Base-by-base conservation (phyloP, 2,329 filamentous ascomycete species). In the Cladophialophora yegresii region DNA sequence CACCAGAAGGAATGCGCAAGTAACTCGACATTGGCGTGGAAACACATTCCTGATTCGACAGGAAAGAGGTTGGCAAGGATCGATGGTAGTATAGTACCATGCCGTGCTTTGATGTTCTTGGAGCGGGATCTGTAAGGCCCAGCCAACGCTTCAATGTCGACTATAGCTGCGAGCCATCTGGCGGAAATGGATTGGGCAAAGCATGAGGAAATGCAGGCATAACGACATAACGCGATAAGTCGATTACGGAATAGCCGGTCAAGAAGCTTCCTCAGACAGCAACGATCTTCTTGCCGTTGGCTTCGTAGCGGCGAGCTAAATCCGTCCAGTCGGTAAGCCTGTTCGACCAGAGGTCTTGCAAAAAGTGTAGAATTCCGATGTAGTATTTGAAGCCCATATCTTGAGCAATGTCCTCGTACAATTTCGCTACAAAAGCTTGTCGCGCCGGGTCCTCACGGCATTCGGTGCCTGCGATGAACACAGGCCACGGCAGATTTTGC, bases 401-500 rank as follows among this genome's bases (percentile, higher is more conserved):
- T 49, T 45, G 49, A 26, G 61, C 63, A 43, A 64, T 68, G 43
- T 64, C 33, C 40, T 58, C 55, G 45, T 66, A 68, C 66, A 64
- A 33, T 33, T 30, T 60, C 51, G 58, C 63, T 59, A 66, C 54
- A 47, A 68, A 68, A 8, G 12, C 23, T 54, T 66, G 47, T 23
- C 63, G 54, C n/a, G 61, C 59, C 9, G 12, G 57, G 43, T 66
- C 26, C 2, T 62, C 68, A 22, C 58, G 58, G 22, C 71, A 68
- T 62, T 73, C 72, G 1, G 72, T 71, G 32, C 72, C 72, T 1
- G 71, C 71, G 30, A 73, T 69, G 9, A 73, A 72, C 0, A 71
- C 59, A 5, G 72, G 72, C 72, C 72, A 73, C 16, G 72, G 70
- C 6, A 73, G 62, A 57, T 73, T 69, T 30, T 73, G 72, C 9